Conservation (phyloP, 1,139 yeast genomes). For the Groenewaldozyma sp. region DNA sequence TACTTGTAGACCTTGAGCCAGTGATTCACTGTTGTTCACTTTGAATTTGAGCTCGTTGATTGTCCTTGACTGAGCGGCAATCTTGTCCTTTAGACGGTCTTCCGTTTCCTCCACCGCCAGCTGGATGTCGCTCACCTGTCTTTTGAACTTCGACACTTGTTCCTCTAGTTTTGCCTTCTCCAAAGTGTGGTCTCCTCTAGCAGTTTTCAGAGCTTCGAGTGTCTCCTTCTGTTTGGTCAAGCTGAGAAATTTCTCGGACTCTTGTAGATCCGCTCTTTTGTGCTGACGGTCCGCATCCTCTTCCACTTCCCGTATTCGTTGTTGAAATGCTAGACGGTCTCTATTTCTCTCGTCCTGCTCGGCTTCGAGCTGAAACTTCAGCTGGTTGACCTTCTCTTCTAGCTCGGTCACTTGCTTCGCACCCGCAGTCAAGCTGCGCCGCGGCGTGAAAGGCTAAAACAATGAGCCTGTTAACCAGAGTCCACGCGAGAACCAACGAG, state of each 20-base stretch:
- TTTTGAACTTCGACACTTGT: conserved; percentile 7
- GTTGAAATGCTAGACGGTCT: conserved; percentile 28
- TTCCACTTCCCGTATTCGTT: conserved; percentile 25
- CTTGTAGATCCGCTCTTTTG: conserved; percentile 27
- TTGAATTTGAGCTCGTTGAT: conserved; percentile 14
- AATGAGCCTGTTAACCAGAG: no score
- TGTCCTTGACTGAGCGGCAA: conserved; percentile 10
- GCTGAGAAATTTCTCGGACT: conserved; percentile 35
- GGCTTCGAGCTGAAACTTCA: conserved; percentile 30
- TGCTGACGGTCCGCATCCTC: conserved; percentile 27
- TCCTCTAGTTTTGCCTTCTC: conserved; percentile 16
- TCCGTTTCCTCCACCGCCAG: conserved; percentile 9
- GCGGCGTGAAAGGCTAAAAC: not conserved
- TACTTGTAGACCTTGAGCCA: conserved; percentile 12
- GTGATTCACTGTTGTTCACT: conserved; percentile 11
- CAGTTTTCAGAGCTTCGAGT: conserved; percentile 24
- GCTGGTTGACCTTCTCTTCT: conserved; percentile 18
- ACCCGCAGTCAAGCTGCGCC: not conserved
- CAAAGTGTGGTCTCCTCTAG: conserved; percentile 23
- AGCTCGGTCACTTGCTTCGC: conserved; percentile 5
- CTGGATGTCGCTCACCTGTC: conserved; percentile 3
- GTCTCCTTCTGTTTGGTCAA: conserved; percentile 34
- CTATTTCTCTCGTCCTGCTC: conserved; percentile 28
- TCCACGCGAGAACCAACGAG: no score
- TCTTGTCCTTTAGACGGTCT: conserved; percentile 10